These are phyloP conservation scores for Lignosus rhinocerotis DNA, from an alignment of 1,284 basidiomycete genomes.

Conservation along the genomic window DNA sequence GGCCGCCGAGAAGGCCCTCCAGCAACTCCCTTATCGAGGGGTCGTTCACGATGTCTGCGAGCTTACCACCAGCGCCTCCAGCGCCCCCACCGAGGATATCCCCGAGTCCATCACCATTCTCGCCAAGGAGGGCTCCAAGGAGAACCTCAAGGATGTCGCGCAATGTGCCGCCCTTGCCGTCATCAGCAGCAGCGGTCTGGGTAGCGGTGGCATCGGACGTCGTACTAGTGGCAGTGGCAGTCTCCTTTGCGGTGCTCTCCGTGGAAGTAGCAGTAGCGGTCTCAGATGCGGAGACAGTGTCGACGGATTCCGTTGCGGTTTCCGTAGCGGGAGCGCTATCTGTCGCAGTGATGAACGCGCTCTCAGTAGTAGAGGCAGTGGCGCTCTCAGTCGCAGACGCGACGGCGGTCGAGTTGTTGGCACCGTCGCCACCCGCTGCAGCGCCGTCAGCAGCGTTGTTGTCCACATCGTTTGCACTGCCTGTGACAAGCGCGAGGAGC, in stretches of 20 bases:
- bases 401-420: neutral
- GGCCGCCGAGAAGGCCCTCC: too few relatives aligned
- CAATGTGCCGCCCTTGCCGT: neutral
- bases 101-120: neutral
- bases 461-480: slow-evolving; percentile 7
- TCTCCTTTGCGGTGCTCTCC: neutral
- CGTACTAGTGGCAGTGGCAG: neutral
- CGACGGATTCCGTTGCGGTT: neutral
- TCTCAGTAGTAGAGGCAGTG: neutral
- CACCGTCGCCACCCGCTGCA: neutral
- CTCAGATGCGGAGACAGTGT: neutral
- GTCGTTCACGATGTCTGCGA: too few relatives aligned
- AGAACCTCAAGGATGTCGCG: neutral
- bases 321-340: neutral
- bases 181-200: neutral
- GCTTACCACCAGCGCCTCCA: too few relatives aligned
- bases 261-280: neutral
- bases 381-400: neutral
- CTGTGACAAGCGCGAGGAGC: slow-evolving; percentile 22
- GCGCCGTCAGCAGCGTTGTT: neutral
- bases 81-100: neutral
- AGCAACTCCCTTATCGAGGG: too few relatives aligned
- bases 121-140: neutral
- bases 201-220: neutral
- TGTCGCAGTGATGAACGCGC: neutral